Evolutionary conservation across 225 moss, liverwort and hornwort genomes (phyloP).

Genomic region (Sphagnum contortum): DNA sequence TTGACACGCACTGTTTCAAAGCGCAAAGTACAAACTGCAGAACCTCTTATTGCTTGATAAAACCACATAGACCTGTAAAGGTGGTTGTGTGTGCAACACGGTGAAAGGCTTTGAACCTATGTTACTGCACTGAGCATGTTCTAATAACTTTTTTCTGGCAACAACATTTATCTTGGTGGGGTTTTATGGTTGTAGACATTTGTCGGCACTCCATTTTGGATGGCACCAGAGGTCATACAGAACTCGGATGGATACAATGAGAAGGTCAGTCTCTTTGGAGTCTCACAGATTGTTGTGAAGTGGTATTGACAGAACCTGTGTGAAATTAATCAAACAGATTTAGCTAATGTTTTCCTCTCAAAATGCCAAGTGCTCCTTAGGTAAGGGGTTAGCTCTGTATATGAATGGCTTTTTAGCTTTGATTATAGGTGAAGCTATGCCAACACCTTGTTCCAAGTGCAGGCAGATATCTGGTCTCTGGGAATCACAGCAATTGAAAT

Average conservation of each 20-base stretch:
- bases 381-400: too few relatives aligned
- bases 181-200: conserved; percentile 58
- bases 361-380: too few relatives aligned
- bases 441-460: conserved; percentile 4
- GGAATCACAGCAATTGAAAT: conserved; percentile 98
- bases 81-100: too few relatives aligned
- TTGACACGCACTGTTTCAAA: conserved; percentile 92
- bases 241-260: conserved; percentile 98
- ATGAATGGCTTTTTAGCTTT: too few relatives aligned
- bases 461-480: conserved; percentile 98
- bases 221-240: conserved; percentile 98
- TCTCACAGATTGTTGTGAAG: too few relatives aligned
- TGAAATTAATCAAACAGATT: too few relatives aligned
- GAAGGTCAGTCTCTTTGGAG: conserved; percentile 34
- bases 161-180: not conserved
- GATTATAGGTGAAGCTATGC: too few relatives aligned
- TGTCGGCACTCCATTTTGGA: conserved; percentile 99
- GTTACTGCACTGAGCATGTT: not conserved
- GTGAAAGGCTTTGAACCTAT: not conserved
- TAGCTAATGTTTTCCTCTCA: too few relatives aligned
- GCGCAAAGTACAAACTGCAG: conserved; percentile 54
- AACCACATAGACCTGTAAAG: too few relatives aligned
- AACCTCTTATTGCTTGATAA: not conserved
- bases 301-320: too few relatives aligned
- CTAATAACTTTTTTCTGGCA: not conserved